Evolutionary conservation across 2,329 filamentous ascomycete genomes (phyloP).

Genomic region (Diaporthe ilicicola): DNA sequence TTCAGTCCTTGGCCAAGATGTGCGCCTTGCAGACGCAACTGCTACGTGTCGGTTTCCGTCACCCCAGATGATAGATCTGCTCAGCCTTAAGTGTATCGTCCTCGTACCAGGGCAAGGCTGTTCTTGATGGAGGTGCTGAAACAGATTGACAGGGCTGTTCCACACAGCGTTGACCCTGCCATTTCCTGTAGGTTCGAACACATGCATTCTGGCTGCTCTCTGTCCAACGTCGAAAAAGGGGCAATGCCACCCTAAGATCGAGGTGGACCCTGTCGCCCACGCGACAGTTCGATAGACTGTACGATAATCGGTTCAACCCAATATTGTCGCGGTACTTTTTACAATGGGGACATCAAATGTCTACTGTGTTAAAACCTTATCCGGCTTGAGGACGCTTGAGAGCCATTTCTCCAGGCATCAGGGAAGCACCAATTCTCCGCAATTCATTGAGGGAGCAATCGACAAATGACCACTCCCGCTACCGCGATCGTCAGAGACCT

Average conservation of each 20-base stretch:
- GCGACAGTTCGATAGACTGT: constrained; percentile 1
- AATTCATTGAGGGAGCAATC: background rate
- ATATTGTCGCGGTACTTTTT: background rate
- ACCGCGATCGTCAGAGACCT: background rate
- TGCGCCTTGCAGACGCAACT: constrained; percentile 1
- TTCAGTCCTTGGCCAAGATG: constrained; percentile 5
- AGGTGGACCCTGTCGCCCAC: constrained; percentile 15
- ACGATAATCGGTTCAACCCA: background rate
- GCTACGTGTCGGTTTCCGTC: constrained; percentile 22
- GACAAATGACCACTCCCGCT: background rate
- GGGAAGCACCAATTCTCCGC: background rate
- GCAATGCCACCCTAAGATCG: constrained; percentile 1
- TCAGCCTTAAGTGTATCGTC: constrained; percentile 6
- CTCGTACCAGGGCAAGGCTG: background rate
- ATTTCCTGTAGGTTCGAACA: constrained; percentile 28
- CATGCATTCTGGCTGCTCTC: constrained; percentile 23
- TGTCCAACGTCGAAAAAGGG: constrained; percentile 22
- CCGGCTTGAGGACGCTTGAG: background rate
- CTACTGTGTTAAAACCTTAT: background rate
- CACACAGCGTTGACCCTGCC: constrained; percentile 28
- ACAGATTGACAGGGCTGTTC: constrained; percentile 30
- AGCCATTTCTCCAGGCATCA: background rate
- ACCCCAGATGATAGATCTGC: constrained; percentile 8
- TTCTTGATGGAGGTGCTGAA: constrained; percentile 24
- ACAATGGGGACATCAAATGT: background rate